Evolutionary conservation across 2,329 filamentous ascomycete species (phyloP).

Genomic region (Myriosclerotinia scirpicola): DNA sequence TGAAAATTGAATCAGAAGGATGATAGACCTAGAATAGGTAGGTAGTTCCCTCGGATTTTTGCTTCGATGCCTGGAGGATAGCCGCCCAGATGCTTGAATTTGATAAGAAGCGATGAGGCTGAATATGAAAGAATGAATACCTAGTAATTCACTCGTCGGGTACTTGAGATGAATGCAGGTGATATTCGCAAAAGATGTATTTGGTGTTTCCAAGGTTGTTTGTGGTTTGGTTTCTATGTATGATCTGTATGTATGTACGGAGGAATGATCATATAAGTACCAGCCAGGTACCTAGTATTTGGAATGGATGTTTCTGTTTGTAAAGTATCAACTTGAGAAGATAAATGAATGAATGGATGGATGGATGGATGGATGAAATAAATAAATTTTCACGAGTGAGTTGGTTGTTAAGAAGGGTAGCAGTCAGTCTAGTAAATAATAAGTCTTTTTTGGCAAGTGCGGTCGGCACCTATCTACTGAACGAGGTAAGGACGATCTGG

Average conservation of each 20-base stretch:
- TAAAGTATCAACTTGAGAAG: not conserved
- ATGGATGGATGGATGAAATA: too few species aligned
- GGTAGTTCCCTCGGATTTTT: not conserved
- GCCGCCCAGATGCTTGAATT: too few species aligned
- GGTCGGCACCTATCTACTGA: too few species aligned
- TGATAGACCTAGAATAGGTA: not conserved
- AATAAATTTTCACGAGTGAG: not conserved
- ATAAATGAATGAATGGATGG: not conserved
- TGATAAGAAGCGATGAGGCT: constrained; percentile 17
- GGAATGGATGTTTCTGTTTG: not conserved
- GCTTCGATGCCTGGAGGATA: too few species aligned
- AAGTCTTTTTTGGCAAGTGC: not conserved
- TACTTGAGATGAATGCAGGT: not conserved
- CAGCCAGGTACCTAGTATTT: not conserved
- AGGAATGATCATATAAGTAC: too few species aligned
- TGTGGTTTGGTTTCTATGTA: too few species aligned
- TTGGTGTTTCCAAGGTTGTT: too few species aligned
- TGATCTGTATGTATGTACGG: not conserved
- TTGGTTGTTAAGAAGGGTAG: too few species aligned
- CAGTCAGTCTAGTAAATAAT: constrained; percentile 3
- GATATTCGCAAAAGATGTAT: too few species aligned
- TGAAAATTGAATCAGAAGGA: not conserved
- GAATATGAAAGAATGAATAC: too few species aligned
- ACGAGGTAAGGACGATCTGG: constrained; percentile 1
- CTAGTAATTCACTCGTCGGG: too few species aligned